A percentile compares a stretch with the other conserved stretches of the same genome.
Evolutionary conservation across 1,284 basidiomycete genomes (phyloP).

Genomic region (Cryptococcus sp.): DNA sequence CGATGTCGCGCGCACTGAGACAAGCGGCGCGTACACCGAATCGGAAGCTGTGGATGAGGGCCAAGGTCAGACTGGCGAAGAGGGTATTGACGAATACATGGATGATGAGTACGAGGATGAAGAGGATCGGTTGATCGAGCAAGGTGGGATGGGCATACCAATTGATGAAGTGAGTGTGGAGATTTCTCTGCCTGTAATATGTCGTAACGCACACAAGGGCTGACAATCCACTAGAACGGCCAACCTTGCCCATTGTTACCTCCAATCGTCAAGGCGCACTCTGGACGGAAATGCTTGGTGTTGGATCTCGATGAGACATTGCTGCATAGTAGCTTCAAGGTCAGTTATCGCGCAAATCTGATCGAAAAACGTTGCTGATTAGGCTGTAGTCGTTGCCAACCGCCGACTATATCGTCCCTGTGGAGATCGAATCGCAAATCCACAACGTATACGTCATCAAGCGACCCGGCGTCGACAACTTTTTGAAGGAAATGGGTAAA

Average conservation of each 20-base stretch:
- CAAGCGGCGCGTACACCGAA: constrained; percentile 43
- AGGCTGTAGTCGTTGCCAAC: constrained; percentile 82
- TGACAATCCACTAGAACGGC: constrained; percentile 64
- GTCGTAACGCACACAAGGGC: constrained; percentile 11
- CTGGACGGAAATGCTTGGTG: constrained; percentile 86
- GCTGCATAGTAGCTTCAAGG: constrained; percentile 91
- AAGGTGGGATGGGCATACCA: constrained; percentile 80
- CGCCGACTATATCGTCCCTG: constrained; percentile 97
- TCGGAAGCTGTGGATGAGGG: constrained; percentile 49
- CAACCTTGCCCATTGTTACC: constrained; percentile 79
- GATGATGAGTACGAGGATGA: constrained; percentile 67
- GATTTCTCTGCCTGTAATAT: not conserved
- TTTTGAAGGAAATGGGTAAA: constrained; percentile 95
- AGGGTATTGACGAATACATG: constrained; percentile 56
- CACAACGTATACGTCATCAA: constrained; percentile 99
- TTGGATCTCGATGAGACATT: constrained; percentile 95
- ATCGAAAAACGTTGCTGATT: too few relatives aligned
- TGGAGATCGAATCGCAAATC: constrained; percentile 96
- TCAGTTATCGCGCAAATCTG: constrained; percentile 43
- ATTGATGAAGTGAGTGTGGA: constrained; percentile 65
- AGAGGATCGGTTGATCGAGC: constrained; percentile 74
- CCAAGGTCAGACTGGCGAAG: constrained; percentile 57
- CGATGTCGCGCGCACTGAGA: constrained; percentile 31
- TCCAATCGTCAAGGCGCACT: constrained; percentile 69
- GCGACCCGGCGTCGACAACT: constrained; percentile 95